phyloP scores from a whole-genome alignment of 768 basidiomycete genomes.

The Leccinum incarnatum region DNA sequence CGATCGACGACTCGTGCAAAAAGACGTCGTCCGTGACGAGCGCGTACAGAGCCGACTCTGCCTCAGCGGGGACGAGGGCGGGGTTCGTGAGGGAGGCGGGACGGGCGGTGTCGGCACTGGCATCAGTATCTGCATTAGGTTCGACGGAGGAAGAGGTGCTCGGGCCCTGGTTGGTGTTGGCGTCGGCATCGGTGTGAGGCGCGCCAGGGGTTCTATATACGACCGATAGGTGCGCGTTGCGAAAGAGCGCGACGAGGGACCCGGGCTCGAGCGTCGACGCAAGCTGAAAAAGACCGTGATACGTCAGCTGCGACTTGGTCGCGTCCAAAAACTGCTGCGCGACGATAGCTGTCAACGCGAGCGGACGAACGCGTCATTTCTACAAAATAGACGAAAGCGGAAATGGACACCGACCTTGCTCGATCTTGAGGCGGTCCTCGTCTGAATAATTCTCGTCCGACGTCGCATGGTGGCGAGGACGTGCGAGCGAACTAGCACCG shows the following conservation, averaged over 20 bases:
- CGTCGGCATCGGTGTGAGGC: not conserved
- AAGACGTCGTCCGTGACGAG: constrained; percentile 87
- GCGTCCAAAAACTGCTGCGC: constrained; percentile 67
- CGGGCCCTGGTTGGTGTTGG: too few relatives aligned
- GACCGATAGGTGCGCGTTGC: constrained; percentile 87
- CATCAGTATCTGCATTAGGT: not conserved
- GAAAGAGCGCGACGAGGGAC: constrained; percentile 82
- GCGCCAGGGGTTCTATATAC: constrained; percentile 58
- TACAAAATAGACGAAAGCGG: not conserved
- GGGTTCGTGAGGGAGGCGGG: not conserved
- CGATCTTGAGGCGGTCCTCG: constrained; percentile 60
- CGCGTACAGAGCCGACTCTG: constrained; percentile 58
- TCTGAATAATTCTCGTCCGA: constrained; percentile 38
- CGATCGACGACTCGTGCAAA: constrained; percentile 68
- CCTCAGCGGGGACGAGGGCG: constrained; percentile 9
- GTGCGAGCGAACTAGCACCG: constrained; percentile 5
- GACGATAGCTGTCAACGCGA: constrained; percentile 49
- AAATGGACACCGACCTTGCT: constrained; percentile 50
- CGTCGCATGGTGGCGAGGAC: not conserved
- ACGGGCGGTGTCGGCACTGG: not conserved
- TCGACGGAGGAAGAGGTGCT: too few relatives aligned
- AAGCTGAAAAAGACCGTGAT: constrained; percentile 82
- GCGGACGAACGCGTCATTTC: not conserved
- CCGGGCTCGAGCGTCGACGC: constrained; percentile 47
- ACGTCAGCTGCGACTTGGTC: constrained; percentile 82